Percentiles rank a stretch among this genome's conserved stretches.
phyloP scores from a whole-genome alignment of 2,329 filamentous ascomycete species.

The Talaromyces marneffei region DNA sequence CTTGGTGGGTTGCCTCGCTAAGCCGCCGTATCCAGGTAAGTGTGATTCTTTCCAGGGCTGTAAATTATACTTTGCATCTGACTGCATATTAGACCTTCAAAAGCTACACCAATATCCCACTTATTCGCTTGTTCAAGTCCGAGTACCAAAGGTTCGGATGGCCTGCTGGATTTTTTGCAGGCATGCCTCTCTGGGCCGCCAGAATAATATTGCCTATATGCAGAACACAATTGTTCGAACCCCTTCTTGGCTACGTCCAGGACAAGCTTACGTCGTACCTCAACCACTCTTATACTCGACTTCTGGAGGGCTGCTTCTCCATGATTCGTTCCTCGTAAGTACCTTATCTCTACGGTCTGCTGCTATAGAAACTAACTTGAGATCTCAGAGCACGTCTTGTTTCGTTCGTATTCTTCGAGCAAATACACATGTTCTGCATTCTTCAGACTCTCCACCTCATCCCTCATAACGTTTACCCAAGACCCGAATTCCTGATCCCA shows the following conservation, averaged over 20 bases:
- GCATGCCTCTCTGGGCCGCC: slow-evolving; percentile 36
- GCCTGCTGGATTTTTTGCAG: slow-evolving; percentile 36
- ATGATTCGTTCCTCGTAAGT: slow-evolving; percentile 10
- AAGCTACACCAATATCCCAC: slow-evolving; percentile 32
- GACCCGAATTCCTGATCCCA: slow-evolving; percentile 30
- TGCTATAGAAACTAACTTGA: slow-evolving; percentile 14
- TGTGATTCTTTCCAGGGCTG: background rate
- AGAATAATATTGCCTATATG: slow-evolving; percentile 34
- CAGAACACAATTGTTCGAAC: slow-evolving; percentile 35
- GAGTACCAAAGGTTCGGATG: slow-evolving; percentile 32
- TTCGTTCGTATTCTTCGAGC: slow-evolving; percentile 35
- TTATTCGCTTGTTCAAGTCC: slow-evolving; percentile 32
- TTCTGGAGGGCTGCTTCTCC: slow-evolving; percentile 1
- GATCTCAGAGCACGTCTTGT: slow-evolving; percentile 28
- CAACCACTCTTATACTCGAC: slow-evolving; percentile 17
- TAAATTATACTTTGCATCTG: background rate
- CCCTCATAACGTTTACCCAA: slow-evolving; percentile 28
- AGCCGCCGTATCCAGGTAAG: slow-evolving; percentile 35
- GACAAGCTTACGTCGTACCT: slow-evolving; percentile 15
- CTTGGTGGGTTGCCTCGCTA: slow-evolving; percentile 39
- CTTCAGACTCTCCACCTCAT: slow-evolving; percentile 40
- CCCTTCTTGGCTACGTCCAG: slow-evolving; percentile 26
- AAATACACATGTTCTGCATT: slow-evolving; percentile 39
- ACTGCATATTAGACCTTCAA: slow-evolving; percentile 30
- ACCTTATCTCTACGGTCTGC: background rate